Evolutionary conservation across 2,329 filamentous ascomycete genomes (phyloP).

Genomic region (Davidsoniella neocaledoniae): DNA sequence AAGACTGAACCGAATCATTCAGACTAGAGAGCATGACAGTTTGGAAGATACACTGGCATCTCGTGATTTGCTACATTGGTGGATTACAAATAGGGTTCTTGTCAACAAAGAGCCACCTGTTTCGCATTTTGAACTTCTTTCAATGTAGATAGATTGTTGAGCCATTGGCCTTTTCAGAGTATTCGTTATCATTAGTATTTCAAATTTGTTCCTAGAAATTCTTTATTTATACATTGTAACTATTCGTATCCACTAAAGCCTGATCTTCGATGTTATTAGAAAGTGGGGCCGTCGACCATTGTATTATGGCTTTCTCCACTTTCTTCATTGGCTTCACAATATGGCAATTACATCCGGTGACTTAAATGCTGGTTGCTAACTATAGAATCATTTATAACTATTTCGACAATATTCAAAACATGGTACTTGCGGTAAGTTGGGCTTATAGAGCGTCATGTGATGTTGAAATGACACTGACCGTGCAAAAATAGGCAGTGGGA

Average conservation of each 20-base stretch:
- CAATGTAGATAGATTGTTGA: neutral
- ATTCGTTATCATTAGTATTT: too few relatives aligned
- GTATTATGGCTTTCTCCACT: too few relatives aligned
- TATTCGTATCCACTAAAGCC: too few relatives aligned
- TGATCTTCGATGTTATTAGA: too few relatives aligned
- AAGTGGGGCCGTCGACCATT: too few relatives aligned
- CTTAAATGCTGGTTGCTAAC: too few relatives aligned
- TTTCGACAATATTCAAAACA: neutral
- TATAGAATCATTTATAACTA: too few relatives aligned
- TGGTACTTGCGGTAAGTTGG: constrained; percentile 4
- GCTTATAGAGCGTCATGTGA: neutral
- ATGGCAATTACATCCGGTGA: too few relatives aligned
- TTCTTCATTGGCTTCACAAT: too few relatives aligned
- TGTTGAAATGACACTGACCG: neutral
- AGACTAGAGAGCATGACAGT: constrained; percentile 24
- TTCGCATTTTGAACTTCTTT: neutral
- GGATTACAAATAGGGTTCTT: constrained; percentile 15
- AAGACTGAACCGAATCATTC: constrained; percentile 25
- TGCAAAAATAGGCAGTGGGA: constrained; percentile 11
- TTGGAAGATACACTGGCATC: constrained; percentile 28
- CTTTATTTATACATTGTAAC: too few relatives aligned
- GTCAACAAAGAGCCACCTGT: neutral
- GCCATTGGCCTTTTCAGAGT: too few relatives aligned
- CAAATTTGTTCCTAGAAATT: too few relatives aligned
- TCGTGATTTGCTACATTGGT: constrained; percentile 26